phyloP scores from a whole-genome alignment of 164 flowering plant species.

The Paratinospora sagittata region DNA sequence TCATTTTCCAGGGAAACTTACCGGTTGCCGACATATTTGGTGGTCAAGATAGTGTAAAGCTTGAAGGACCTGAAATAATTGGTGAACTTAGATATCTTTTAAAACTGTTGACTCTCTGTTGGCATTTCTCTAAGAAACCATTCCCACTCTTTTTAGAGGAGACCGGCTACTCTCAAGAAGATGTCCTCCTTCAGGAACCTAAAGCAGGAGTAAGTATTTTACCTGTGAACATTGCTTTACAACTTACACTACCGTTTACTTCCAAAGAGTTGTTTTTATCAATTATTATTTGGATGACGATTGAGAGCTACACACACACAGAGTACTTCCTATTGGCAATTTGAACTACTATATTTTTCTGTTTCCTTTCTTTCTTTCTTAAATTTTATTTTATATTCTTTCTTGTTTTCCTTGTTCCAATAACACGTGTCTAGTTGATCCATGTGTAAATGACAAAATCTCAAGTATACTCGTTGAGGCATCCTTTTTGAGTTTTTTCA shows the following conservation, averaged over 20 bases:
- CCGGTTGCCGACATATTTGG: constrained; percentile 70
- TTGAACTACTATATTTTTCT: no score
- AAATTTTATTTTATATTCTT: no score
- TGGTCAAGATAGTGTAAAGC: constrained; percentile 65
- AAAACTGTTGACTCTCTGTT: constrained; percentile 73
- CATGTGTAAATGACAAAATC: background rate
- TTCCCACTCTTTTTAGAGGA: constrained; percentile 79
- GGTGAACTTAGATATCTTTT: constrained; percentile 69
- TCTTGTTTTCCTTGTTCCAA: background rate
- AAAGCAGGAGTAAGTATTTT: constrained; percentile 81
- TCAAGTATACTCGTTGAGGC: background rate
- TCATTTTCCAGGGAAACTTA: constrained; percentile 64
- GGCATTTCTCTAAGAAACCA: constrained; percentile 97
- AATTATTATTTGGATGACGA: no score
- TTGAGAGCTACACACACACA: no score
- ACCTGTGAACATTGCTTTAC: constrained; percentile 12
- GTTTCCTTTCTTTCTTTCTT: no score
- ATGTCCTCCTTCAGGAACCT: constrained; percentile 92
- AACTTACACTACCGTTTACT: background rate
- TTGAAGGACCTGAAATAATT: constrained; percentile 59
- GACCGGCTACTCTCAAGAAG: constrained; percentile 67
- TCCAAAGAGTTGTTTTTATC: background rate
- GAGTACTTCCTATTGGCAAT: no score
- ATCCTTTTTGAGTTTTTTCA: background rate
- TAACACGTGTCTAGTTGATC: background rate